These are phyloP conservation scores for Globisporangium perplexum DNA, from an alignment of 352 stramenopile species.

Conservation along the genomic window DNA sequence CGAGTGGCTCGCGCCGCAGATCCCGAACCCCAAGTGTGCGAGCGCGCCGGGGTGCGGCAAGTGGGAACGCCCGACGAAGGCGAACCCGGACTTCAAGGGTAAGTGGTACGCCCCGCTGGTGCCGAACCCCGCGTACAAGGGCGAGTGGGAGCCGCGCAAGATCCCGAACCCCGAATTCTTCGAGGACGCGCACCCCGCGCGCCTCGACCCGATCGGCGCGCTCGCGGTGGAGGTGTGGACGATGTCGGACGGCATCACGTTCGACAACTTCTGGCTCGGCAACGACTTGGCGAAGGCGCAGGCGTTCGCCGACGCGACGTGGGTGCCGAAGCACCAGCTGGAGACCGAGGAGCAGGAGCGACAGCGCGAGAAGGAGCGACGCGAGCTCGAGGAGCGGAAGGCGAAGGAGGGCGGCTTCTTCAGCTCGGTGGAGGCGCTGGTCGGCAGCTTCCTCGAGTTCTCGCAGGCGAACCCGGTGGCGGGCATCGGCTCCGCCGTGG, in stretches of 20 bases:
- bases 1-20: conserved; percentile 84
- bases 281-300: conserved; percentile 78
- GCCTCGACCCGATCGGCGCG: conserved; percentile 83
- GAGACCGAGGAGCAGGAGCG: conserved; percentile 58
- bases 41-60: conserved; percentile 84
- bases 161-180: conserved; percentile 91
- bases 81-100: conserved; percentile 91
- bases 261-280: conserved; percentile 92
- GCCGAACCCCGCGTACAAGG: conserved; percentile 91
- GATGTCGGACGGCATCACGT: conserved; percentile 86
- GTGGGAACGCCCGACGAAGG: conserved; percentile 84
- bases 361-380: conserved; percentile 32
- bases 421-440: conserved; percentile 31
- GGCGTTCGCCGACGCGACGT: conserved; percentile 74
- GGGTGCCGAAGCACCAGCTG: conserved; percentile 61
- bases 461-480: conserved; percentile 51
- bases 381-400: conserved; percentile 28
- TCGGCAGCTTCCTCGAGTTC: conserved; percentile 40
- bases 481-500: conserved; percentile 36
- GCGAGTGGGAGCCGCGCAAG: conserved; percentile 84
- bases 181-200: conserved; percentile 69
- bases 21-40: conserved; percentile 88
- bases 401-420: conserved; percentile 45
- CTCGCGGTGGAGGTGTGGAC: conserved; percentile 91
- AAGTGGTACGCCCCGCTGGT: conserved; percentile 90